These are phyloP conservation scores for Escovopsis sp. DNA, from an alignment of 2,329 filamentous ascomycete species.

Conservation along the genomic window DNA sequence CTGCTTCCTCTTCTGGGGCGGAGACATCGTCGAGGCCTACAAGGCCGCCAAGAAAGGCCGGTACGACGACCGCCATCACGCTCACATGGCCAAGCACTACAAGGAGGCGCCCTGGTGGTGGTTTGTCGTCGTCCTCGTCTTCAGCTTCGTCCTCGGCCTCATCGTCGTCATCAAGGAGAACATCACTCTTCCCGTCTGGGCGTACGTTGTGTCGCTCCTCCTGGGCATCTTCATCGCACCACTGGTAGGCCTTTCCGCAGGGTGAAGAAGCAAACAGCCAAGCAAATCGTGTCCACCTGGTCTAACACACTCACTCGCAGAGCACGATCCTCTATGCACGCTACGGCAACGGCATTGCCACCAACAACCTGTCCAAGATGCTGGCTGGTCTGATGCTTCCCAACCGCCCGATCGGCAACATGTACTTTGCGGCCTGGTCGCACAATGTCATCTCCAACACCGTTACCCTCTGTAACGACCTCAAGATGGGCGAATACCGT, in stretches of 20 bases:
- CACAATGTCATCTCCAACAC: constrained; percentile 39
- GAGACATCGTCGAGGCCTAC: constrained; percentile 29
- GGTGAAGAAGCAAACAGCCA: too few species aligned
- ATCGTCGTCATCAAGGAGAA: constrained; percentile 21
- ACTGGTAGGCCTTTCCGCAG: constrained; percentile 20
- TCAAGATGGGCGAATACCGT: constrained; percentile 47
- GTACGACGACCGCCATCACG: constrained; percentile 36
- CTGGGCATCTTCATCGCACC: constrained; percentile 30
- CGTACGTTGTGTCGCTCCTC: constrained; percentile 20
- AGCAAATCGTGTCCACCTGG: not conserved
- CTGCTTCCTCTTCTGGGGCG: constrained; percentile 39
- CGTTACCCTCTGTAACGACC: constrained; percentile 34
- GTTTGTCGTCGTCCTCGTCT: constrained; percentile 17
- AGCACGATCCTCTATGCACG: constrained; percentile 36
- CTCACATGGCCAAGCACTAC: constrained; percentile 36
- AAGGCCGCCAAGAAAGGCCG: constrained; percentile 26
- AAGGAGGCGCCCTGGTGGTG: constrained; percentile 28
- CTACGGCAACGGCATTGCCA: constrained; percentile 42
- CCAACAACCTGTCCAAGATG: constrained; percentile 45
- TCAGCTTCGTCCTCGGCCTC: constrained; percentile 19
- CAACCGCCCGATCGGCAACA: constrained; percentile 36
- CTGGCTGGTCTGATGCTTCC: constrained; percentile 36
- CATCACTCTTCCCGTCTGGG: constrained; percentile 22
- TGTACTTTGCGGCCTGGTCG: constrained; percentile 45
- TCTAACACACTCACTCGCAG: constrained; percentile 14